Evolutionary conservation across 2,329 filamentous ascomycete genomes (phyloP).

Genomic region (Aspergillus quadrilineatus): DNA sequence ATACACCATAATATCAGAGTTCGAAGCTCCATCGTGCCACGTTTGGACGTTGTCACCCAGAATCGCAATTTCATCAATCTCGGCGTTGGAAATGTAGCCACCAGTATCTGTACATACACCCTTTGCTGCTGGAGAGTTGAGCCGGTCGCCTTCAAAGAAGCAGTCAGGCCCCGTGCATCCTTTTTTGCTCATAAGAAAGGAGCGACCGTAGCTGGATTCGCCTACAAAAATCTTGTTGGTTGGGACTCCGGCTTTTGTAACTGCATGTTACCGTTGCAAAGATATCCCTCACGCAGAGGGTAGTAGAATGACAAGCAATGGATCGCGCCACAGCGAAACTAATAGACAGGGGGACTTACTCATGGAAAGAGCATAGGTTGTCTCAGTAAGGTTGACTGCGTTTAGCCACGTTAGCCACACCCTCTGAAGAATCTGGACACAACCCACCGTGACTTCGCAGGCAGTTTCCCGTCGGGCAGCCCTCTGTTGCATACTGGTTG

Average conservation of each 20-base stretch:
- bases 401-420: not conserved
- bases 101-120: not conserved
- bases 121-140: not conserved
- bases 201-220: constrained; percentile 36
- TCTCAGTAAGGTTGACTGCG: not conserved
- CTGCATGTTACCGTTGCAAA: constrained; percentile 7
- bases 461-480: not conserved
- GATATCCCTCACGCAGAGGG: not conserved
- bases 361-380: not conserved
- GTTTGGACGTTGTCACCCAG: not conserved
- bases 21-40: not conserved
- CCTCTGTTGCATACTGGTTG: not conserved
- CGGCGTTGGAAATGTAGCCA: not conserved
- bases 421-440: not conserved
- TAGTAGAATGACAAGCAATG: not conserved
- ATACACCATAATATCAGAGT: constrained; percentile 1
- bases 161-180: not conserved
- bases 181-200: constrained; percentile 32
- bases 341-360: constrained; percentile 6
- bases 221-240: constrained; percentile 35
- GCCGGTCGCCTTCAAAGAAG: not conserved
- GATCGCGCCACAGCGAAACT: constrained; percentile 1
- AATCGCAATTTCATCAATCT: not conserved
- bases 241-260: constrained; percentile 40
- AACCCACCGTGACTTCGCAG: not conserved